These are phyloP conservation scores for Chlorella sp. DNA, from an alignment of 139 green algal species.

Conservation along the genomic window DNA sequence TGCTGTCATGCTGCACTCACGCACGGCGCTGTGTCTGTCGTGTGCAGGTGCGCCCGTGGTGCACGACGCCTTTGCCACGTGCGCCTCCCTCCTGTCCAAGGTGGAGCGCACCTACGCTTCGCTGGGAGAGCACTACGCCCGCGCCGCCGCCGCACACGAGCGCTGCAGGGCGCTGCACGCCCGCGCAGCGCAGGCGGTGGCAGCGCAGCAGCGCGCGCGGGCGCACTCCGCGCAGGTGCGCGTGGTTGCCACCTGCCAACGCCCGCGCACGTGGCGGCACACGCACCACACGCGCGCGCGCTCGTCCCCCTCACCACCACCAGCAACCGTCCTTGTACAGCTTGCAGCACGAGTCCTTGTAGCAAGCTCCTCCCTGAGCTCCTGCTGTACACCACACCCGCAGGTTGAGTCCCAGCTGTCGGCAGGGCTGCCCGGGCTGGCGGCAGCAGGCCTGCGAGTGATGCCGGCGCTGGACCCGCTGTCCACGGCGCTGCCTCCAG, in stretches of 20 bases:
- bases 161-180: background rate
- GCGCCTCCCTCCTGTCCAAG: background rate
- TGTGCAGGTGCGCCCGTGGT: background rate
- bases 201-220: background rate
- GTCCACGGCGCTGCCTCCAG: background rate
- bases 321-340: background rate
- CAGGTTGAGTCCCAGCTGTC: background rate
- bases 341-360: too few relatives aligned
- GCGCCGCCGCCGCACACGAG: background rate
- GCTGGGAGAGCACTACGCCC: background rate
- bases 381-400: too few relatives aligned
- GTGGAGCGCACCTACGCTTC: background rate
- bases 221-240: background rate
- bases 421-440: background rate
- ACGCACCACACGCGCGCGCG: background rate
- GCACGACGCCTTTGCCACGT: background rate
- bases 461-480: background rate
- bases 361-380: too few relatives aligned
- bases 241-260: background rate
- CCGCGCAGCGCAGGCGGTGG: background rate
- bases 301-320: background rate
- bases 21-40: background rate
- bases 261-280: background rate
- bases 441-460: background rate
- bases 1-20: background rate